Base-by-base conservation (phyloP, 116 monocot genomes). In the Dioscorea cayenensis region DNA sequence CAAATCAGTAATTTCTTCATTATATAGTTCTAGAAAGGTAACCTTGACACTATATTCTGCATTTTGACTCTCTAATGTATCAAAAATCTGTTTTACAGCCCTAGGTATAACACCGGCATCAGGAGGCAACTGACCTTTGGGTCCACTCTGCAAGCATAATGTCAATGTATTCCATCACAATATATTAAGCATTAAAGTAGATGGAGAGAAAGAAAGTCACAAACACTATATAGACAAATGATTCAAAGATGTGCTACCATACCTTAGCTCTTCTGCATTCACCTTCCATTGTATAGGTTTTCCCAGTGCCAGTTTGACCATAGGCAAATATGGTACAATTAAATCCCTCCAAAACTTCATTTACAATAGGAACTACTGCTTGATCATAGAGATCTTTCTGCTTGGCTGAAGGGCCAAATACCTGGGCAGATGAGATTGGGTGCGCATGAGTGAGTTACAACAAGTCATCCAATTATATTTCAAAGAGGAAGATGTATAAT, bases 251-350 rank as follows among this genome's bases (percentile, higher is more conserved):
- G 43, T 43, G 4, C 43, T 43, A 19, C 55, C 74, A 69, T 79
- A 84, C 96, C 90, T 92, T 97, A 21, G 87, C 64, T 71, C 77
- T 88, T 84, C 80, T 80, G 73, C 86, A 90, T 76, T 92, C 92
- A 65, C 96, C 96, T 83, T 92, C 96, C 96, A 97, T 97, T 29
- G 96, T 97, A 49, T 88, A 90, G n/a, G 96, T 97, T 51, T 97
- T 97, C 14, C 96, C 96, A 4, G 96, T 97, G 18, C 96, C 96
- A 19, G 96, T 97, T 75, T 97, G 96, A 0, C 96, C 96, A 84
- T 97, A 97, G 2, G 96, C 96, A 79, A 97, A 97, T 52, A 97
- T 97, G 62, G 96, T 97, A 70, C 96, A 97, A 68, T 97, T 97
- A 69, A 97, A 97, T 19, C 96, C 96, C 63, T 97, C 96, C n/a